phyloP scores from a whole-genome alignment of 1,284 basidiomycete species.

The Fomitopsis schrenkii region DNA sequence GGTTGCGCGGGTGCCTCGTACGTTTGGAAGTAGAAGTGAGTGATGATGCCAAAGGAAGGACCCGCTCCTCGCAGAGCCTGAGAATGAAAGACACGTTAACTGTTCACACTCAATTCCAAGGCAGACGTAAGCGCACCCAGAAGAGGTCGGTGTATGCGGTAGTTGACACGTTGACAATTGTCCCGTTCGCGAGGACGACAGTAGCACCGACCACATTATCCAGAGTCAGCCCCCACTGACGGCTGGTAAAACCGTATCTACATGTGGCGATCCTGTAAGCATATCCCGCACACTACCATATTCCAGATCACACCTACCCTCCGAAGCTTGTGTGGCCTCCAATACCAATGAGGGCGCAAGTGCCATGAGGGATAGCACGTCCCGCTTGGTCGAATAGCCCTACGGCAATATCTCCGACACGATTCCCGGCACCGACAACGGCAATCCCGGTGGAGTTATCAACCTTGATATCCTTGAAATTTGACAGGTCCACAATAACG shows the following conservation, averaged over 20 bases:
- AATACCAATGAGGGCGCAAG: neutral
- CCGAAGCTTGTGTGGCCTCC: neutral
- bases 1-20: neutral
- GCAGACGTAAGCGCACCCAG: neutral
- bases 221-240: neutral
- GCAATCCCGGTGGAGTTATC: neutral
- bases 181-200: neutral
- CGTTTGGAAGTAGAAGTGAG: neutral
- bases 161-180: neutral
- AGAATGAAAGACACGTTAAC: neutral
- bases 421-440: neutral
- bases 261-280: neutral
- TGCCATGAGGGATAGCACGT: neutral
- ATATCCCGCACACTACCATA: no score
- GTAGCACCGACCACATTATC: neutral
- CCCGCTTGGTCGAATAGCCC: neutral
- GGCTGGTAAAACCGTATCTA: neutral
- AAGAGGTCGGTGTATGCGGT: neutral
- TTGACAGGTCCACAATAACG: neutral
- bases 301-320: neutral
- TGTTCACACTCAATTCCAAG: neutral
- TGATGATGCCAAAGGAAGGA: neutral
- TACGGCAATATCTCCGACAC: neutral
- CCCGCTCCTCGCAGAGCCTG: neutral
- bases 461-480: neutral